Conservation (phyloP, 352 stramenopile genomes). For the Globisporangium ultimum region DNA sequence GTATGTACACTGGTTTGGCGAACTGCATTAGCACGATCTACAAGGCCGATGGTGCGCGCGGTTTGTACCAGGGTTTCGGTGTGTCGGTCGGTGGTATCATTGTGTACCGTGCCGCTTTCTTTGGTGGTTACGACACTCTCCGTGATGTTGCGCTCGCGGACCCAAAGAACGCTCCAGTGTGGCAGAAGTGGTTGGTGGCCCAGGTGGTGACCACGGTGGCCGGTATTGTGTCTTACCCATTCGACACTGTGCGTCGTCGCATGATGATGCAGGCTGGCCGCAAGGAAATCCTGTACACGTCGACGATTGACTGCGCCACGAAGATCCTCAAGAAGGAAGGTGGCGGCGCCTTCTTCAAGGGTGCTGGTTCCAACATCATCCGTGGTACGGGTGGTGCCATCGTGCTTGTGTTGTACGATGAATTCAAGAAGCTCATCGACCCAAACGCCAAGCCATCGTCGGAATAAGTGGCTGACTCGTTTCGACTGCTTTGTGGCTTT, state of each 20-base stretch:
- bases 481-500: too few species aligned
- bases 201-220: constrained; percentile 90
- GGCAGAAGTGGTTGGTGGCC: constrained; percentile 90
- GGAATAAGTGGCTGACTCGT: constrained; percentile 26
- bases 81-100: constrained; percentile 98
- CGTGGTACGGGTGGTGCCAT: constrained; percentile 98
- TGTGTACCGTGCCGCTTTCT: constrained; percentile 98
- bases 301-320: constrained; percentile 94
- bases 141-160: constrained; percentile 85
- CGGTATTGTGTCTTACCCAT: constrained; percentile 95
- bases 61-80: constrained; percentile 99
- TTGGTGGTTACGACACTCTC: constrained; percentile 97
- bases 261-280: constrained; percentile 99
- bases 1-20: constrained; percentile 96
- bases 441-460: constrained; percentile 54
- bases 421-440: constrained; percentile 94
- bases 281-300: constrained; percentile 97
- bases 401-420: constrained; percentile 98
- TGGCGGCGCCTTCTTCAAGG: constrained; percentile 97
- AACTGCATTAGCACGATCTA: constrained; percentile 98
- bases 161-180: constrained; percentile 84
- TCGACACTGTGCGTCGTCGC: constrained; percentile 94
- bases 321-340: constrained; percentile 98
- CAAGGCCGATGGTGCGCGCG: constrained; percentile 86
- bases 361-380: constrained; percentile 97